Conservation (phyloP, 1,284 basidiomycete species). For the Mycocalia duriaeana region DNA sequence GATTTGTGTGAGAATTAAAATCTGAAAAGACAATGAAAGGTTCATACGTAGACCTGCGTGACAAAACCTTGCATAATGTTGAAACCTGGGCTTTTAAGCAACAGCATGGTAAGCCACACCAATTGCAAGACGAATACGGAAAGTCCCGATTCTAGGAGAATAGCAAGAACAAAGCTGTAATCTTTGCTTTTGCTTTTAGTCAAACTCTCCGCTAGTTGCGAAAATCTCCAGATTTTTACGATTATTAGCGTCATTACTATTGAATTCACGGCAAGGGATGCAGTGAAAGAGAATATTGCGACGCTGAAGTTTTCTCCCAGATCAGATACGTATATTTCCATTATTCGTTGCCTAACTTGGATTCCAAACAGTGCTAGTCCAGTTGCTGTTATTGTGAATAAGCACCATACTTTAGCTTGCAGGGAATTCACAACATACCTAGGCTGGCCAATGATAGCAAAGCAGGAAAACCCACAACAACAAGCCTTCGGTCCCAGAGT, state of each 20-base stretch:
- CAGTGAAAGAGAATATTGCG: neutral
- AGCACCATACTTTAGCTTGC: no score
- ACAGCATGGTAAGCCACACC: neutral
- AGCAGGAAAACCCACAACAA: neutral
- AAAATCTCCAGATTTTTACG: neutral
- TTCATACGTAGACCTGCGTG: neutral
- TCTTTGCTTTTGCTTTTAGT: neutral
- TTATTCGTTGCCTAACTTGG: no score
- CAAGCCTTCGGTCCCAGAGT: neutral
- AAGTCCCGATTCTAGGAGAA: neutral
- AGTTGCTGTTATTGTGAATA: no score
- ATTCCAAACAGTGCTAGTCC: no score
- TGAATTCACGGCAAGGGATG: neutral
- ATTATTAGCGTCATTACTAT: neutral
- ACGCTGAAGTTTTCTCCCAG: no score
- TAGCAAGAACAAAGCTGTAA: neutral
- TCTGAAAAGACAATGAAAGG: neutral
- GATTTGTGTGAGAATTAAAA: neutral
- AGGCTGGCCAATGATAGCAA: neutral
- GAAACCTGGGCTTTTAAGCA: neutral
- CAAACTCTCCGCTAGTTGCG: neutral
- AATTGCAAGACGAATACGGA: neutral
- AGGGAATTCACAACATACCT: neutral
- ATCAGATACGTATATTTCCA: no score
- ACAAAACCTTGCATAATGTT: neutral